Conservation (phyloP, 1,284 basidiomycete species). For the Limonomyces culmigenus region DNA sequence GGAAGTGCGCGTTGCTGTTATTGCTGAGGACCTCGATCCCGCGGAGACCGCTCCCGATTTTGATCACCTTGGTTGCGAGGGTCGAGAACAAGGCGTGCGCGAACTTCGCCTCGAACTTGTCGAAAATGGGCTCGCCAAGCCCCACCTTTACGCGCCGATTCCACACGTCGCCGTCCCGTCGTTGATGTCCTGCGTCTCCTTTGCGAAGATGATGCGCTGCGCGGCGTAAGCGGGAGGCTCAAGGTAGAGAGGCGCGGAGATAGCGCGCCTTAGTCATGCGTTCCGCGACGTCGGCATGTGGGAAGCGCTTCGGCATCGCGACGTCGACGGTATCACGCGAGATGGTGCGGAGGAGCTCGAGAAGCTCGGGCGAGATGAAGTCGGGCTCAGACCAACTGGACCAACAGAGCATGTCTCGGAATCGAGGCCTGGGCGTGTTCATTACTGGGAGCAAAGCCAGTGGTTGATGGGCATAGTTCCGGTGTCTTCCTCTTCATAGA, state of each 20-base stretch:
- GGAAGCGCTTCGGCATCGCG: conserved; percentile 80
- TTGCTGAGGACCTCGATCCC: conserved; percentile 90
- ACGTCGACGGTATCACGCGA: conserved; percentile 85
- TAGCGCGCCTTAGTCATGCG: conserved; percentile 70
- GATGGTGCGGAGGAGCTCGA: conserved; percentile 63
- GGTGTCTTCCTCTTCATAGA: too few species aligned
- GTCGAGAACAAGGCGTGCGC: conserved; percentile 98
- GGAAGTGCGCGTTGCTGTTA: conserved; percentile 88
- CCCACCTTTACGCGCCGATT: conserved; percentile 80
- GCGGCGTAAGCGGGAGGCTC: conserved; percentile 3
- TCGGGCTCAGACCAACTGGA: too few species aligned
- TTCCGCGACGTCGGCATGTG: conserved; percentile 75
- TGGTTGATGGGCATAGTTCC: too few species aligned
- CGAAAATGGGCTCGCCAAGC: conserved; percentile 94
- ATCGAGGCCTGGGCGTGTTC: too few species aligned
- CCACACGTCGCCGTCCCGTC: conserved; percentile 97
- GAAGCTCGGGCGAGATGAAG: conserved; percentile 82
- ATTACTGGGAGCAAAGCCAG: too few species aligned
- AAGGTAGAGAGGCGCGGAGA: conserved; percentile 3
- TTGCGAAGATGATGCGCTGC: conserved; percentile 87
- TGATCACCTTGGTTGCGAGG: conserved; percentile 96
- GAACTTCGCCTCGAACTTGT: conserved; percentile 95
- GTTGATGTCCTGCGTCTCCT: conserved; percentile 84
- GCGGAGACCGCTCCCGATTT: conserved; percentile 93
- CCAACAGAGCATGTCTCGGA: too few species aligned